A percentile compares a stretch with the other conserved stretches of the same genome.
Conservation (phyloP, 176 grass and related monocot genomes). For the Hsuehochloa calcarea region DNA sequence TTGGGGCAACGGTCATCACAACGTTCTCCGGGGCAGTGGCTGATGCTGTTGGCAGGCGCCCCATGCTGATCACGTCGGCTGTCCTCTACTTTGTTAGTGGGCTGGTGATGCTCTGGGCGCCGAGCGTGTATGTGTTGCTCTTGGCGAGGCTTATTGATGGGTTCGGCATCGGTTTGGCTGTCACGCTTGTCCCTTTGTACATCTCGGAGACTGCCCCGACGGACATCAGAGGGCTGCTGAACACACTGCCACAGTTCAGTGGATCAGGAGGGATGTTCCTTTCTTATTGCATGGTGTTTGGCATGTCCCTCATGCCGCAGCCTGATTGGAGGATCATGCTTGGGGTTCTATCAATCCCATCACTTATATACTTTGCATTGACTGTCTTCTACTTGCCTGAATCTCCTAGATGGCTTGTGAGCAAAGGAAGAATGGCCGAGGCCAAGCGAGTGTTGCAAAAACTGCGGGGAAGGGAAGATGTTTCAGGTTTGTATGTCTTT, state of each 20-base stretch:
- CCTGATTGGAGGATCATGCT: constrained; percentile 96
- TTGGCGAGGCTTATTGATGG: constrained; percentile 92
- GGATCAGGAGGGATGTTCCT: constrained; percentile 95
- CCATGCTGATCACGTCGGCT: constrained; percentile 81
- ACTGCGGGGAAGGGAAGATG: constrained; percentile 80
- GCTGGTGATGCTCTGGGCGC: constrained; percentile 91
- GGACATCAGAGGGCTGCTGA: constrained; percentile 79
- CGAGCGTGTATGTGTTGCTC: constrained; percentile 75
- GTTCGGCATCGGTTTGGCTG: constrained; percentile 79
- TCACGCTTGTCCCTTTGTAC: constrained; percentile 86
- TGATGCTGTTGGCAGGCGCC: constrained; percentile 66
- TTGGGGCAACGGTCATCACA: constrained; percentile 79
- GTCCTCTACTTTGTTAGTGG: constrained; percentile 77
- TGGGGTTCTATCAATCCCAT: constrained; percentile 87
- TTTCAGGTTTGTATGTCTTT: constrained; percentile 66
- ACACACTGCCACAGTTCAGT: constrained; percentile 89
- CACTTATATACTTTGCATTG: constrained; percentile 75
- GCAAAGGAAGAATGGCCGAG: constrained; percentile 87
- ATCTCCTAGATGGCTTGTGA: constrained; percentile 96
- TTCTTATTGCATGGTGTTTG: constrained; percentile 98
- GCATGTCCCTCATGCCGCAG: constrained; percentile 69
- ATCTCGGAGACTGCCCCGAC: constrained; percentile 97
- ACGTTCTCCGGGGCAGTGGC: constrained; percentile 74
- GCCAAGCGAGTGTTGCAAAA: constrained; percentile 72
- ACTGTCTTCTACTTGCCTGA: constrained; percentile 95